These are phyloP conservation scores for Phyllostachys edulis DNA, from an alignment of 176 grass and related monocot genomes.

Conservation along the genomic window DNA sequence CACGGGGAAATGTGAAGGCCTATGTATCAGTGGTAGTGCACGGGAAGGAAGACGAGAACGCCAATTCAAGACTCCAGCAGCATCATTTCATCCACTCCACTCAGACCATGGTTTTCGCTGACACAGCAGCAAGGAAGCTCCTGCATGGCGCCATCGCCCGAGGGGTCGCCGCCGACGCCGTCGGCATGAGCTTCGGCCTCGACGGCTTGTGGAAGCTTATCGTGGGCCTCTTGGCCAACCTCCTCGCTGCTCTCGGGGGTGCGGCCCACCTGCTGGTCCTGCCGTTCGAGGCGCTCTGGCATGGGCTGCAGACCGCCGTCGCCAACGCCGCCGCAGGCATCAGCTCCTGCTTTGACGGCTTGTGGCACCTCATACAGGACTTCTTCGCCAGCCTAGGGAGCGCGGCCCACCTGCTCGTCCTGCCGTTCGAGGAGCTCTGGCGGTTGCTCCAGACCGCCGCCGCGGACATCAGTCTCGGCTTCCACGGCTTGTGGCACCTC, in stretches of 20 bases:
- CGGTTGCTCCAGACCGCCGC: neutral
- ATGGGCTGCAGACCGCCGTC: too few relatives aligned
- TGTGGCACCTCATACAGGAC: too few relatives aligned
- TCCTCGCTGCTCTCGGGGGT: too few relatives aligned
- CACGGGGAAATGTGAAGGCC: too few relatives aligned
- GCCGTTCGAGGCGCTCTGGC: too few relatives aligned
- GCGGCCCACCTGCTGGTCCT: too few relatives aligned
- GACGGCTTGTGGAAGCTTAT: neutral
- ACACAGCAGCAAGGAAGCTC: conserved; percentile 33
- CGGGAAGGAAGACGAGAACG: neutral
- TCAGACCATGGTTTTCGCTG: conserved; percentile 7
- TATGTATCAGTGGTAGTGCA: neutral
- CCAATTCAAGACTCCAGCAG: neutral
- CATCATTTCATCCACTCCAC: neutral
- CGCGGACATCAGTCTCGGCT: too few relatives aligned
- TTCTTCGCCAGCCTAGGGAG: too few relatives aligned
- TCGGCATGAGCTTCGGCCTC: neutral
- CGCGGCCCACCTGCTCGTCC: neutral
- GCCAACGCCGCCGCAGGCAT: too few relatives aligned
- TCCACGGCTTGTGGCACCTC: too few relatives aligned
- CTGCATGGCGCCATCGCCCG: neutral
- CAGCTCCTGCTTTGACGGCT: too few relatives aligned
- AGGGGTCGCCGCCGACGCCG: neutral
- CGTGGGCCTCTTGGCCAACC: too few relatives aligned
- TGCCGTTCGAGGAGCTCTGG: neutral